phyloP scores from a whole-genome alignment of 2,329 filamentous ascomycete species.

The Claviceps citrina region DNA sequence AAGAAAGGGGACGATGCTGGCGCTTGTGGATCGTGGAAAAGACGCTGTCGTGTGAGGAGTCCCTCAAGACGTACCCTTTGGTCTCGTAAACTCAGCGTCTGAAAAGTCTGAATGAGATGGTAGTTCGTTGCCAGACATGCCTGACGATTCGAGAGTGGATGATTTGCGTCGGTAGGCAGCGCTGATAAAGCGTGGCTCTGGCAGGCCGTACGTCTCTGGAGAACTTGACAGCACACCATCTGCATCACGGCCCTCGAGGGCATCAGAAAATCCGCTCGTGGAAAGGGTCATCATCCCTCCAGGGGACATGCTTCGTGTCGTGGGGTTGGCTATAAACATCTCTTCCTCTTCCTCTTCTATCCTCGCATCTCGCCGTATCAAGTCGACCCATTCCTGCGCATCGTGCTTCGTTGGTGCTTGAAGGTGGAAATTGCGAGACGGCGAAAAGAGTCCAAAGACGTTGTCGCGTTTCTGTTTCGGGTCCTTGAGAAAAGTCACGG shows the following conservation, averaged over 20 bases:
- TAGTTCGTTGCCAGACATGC: slow-evolving; percentile 47
- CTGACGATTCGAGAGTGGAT: slow-evolving; percentile 48
- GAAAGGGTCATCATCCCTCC: slow-evolving; percentile 4
- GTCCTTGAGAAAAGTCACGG: slow-evolving; percentile 76
- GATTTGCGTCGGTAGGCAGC: slow-evolving; percentile 36
- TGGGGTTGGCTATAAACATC: slow-evolving; percentile 56
- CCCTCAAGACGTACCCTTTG: slow-evolving; percentile 23
- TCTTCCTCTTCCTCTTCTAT: slow-evolving; percentile 84
- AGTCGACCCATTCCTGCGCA: slow-evolving; percentile 70
- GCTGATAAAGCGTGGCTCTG: slow-evolving; percentile 18
- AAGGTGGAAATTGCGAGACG: slow-evolving; percentile 81
- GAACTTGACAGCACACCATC: slow-evolving; percentile 41
- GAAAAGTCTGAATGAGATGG: slow-evolving; percentile 81
- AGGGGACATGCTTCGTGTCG: slow-evolving; percentile 32
- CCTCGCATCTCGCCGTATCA: slow-evolving; percentile 63
- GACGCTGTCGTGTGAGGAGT: no score
- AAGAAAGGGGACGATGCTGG: not conserved
- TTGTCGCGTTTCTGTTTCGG: slow-evolving; percentile 75
- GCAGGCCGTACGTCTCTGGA: slow-evolving; percentile 35
- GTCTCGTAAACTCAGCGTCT: slow-evolving; percentile 41
- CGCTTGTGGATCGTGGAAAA: not conserved
- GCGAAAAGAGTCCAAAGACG: slow-evolving; percentile 84
- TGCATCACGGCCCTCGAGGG: slow-evolving; percentile 15
- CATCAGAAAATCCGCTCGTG: slow-evolving; percentile 3
- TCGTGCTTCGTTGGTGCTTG: slow-evolving; percentile 60